These are phyloP conservation scores for Lichtheimia ornata DNA, from an alignment of 371 early-diverging fungal genomes.

Conservation along the genomic window DNA sequence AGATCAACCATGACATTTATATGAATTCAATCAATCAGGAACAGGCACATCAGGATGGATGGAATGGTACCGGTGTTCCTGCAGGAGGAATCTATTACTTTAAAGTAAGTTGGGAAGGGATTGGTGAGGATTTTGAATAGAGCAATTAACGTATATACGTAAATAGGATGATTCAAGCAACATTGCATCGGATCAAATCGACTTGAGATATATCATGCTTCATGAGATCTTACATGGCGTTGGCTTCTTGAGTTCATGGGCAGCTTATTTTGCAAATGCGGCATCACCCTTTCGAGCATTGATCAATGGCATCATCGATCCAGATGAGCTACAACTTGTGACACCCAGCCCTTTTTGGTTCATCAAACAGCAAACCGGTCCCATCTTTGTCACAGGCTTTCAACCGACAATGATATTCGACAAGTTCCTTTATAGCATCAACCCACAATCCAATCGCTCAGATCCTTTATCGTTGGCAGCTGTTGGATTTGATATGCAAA, in stretches of 20 bases:
- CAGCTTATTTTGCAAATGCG: conserved; percentile 45
- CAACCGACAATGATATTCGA: conserved; percentile 54
- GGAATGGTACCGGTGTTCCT: conserved; percentile 40
- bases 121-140: no score
- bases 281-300: conserved; percentile 39
- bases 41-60: conserved; percentile 23
- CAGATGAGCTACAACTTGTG: conserved; percentile 30
- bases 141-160: background rate
- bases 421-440: conserved; percentile 35
- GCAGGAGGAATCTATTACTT: conserved; percentile 45
- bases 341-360: conserved; percentile 43
- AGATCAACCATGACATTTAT: conserved; percentile 47
- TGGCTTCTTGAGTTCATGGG: conserved; percentile 50
- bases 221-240: conserved; percentile 49
- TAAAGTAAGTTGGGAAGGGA: conserved; percentile 20
- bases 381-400: conserved; percentile 46
- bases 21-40: conserved; percentile 30
- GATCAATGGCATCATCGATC: conserved; percentile 39
- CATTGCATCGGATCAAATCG: conserved; percentile 37
- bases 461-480: conserved; percentile 16
- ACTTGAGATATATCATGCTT: conserved; percentile 39
- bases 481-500: conserved; percentile 41
- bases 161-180: conserved; percentile 3
- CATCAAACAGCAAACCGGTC: conserved; percentile 37
- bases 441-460: conserved; percentile 8